Evolutionary conservation across 331 rosid genomes (phyloP).

Genomic region (Stylosanthes scabra): DNA sequence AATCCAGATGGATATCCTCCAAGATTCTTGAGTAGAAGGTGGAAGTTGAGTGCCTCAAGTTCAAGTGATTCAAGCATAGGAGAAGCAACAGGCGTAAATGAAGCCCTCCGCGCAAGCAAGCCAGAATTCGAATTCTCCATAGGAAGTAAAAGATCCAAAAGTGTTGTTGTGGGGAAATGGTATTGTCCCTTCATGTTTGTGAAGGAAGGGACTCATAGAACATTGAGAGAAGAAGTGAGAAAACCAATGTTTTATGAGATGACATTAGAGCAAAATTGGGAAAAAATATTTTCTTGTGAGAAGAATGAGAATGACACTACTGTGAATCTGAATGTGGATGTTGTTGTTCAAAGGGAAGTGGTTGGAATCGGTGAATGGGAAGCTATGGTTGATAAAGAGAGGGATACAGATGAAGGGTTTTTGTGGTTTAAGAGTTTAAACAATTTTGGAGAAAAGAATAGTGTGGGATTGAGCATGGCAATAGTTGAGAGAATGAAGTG

Average conservation of each 20-base stretch:
- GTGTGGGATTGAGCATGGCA: conserved; percentile 50
- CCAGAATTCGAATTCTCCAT: conserved; percentile 59
- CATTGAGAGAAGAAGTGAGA: conserved; percentile 51
- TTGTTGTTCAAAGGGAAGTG: conserved; percentile 53
- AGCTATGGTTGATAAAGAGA: conserved; percentile 40
- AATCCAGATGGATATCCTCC: conserved; percentile 60
- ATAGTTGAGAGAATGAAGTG: conserved; percentile 62
- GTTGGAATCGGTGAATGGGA: conserved; percentile 54
- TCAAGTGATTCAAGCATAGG: conserved; percentile 43
- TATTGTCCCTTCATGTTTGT: conserved; percentile 80
- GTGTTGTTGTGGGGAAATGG: conserved; percentile 83
- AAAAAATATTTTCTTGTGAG: conserved; percentile 50
- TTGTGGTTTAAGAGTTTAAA: conserved; percentile 47
- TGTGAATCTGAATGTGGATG: conserved; percentile 53
- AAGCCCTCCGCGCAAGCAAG: conserved; percentile 49
- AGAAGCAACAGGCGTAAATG: conserved; percentile 61
- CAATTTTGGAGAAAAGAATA: conserved; percentile 47
- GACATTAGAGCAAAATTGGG: conserved; percentile 85
- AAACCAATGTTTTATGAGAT: conserved; percentile 72
- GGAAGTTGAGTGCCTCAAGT: conserved; percentile 53
- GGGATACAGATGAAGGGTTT: conserved; percentile 32
- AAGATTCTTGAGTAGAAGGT: conserved; percentile 57
- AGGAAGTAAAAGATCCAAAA: conserved; percentile 24
- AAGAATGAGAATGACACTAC: conserved; percentile 26
- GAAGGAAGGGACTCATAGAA: conserved; percentile 55